Base-by-base conservation (phyloP, 306 rosid genomes). In the Mimosa pudica region DNA sequence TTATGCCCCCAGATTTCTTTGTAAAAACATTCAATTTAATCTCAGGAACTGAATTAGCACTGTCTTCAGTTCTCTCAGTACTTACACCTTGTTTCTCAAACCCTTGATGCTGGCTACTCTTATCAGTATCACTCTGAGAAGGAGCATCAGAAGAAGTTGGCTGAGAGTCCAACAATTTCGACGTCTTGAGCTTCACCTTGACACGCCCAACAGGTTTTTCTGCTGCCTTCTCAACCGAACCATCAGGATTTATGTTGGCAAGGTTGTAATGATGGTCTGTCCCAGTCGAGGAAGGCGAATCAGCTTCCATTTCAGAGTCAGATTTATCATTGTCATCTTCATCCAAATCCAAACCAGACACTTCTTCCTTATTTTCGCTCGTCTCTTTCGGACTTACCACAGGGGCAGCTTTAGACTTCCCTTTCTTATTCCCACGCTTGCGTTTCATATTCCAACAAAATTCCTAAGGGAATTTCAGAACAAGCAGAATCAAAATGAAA, bases 121-220 rank as follows among this genome's bases (percentile, higher is more conserved):
- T 89, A 62, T 92, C 98, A 30, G 98, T 91, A 76, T 91, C 98
- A 79, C 98, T 92, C 38, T 87, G 92, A 4, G 96, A 81, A 47
- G 84, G 92, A 63, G 88, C 94, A 83, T 94, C 97, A 1, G 94
- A 90, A 60, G 94, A 88, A 57, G 89, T 86, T 18, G 84, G 88
- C 62, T 92, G 95, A 52, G 95, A 82, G 52, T 90, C 98, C 84
- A 89, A 70, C 49, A 76, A 51, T 77, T 88, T 92, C 3, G 94
- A 78, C 9, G 92, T 89, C 85, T 44, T 89, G 48, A 95, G 94
- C 91, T 93, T 95, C 61, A 95, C 99, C 83, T 93, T 95, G 64
- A 95, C 96, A 68, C 90, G 90, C 11, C 98, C 99, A 71, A 90
- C 85, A 0, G 91, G 84, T 67, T 90, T 92, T 58, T 77, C 89